Base-by-base conservation (phyloP, 116 monocot genomes). In the Dioscorea cayenensis region DNA sequence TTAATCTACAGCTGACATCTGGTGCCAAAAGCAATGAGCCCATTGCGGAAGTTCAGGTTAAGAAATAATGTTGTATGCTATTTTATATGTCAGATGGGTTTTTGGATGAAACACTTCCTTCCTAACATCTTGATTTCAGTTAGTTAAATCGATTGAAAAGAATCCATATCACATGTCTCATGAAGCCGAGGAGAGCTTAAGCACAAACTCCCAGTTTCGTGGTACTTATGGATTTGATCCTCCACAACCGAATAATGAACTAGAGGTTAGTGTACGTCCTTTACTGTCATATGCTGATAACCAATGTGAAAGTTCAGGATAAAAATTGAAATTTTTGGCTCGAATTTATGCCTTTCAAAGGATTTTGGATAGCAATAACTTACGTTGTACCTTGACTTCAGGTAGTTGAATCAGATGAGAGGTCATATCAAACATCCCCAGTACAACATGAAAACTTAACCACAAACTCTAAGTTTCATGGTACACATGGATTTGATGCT, bases 401-500 rank as follows among this genome's bases (percentile, higher is more conserved):
- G 86, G 78, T 76, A 48, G 51, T 87, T 72, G 78, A 89, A 38
- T 82, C 69, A 22, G 82, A 72, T 69, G 73, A 64, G 35, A 63
- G 80, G 64, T 68, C 65, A 28, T 49, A 78, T 50, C 35, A 71
- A 65, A 51, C 60, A 25, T 38, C 68, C 22, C 66, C 77, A 76
- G 86, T 77, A 65, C 9, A 77, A 49, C 61, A 58, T 14, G 78
- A 75, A 6, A 77, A 28, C 28, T 63, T 70, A 67, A 66, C 64
- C 72, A 52, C 69, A 37, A 75, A 74, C 59, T 78, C 82, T 65
- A 21, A 62, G 32, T 64, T 78, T 60, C 77, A 67, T 69, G 64
- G 80, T 74, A 60, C 71, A 21, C 28, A 76, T 38, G 67, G 17
- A 29, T 77, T 70, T 75, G 76, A 79, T 8, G 25, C 51, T 43